Percentiles rank a stretch among this genome's conserved stretches.
Evolutionary conservation across 257 asterid genomes (phyloP).

Genomic region (Pogostemon cablin): DNA sequence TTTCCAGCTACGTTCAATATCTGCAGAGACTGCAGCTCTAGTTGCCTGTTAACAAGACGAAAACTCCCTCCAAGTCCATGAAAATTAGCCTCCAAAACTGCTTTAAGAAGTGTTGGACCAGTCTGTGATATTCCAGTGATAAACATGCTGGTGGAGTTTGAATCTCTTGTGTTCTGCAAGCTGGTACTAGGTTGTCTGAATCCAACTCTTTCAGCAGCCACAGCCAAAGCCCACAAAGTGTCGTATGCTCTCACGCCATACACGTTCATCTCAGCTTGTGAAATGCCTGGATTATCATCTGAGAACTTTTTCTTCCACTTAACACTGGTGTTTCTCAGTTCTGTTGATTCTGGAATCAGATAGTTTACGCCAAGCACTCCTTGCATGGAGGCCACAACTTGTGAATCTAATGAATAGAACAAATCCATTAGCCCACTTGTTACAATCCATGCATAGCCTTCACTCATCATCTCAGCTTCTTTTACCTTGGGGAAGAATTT

Average conservation of each 20-base stretch:
- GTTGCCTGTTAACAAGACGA: constrained; percentile 33
- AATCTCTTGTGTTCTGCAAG: constrained; percentile 12
- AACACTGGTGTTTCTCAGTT: constrained; percentile 20
- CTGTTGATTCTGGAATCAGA: constrained; percentile 29
- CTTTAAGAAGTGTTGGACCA: constrained; percentile 38
- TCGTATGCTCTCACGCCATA: constrained; percentile 56
- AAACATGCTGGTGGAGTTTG: constrained; percentile 28
- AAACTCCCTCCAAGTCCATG: constrained; percentile 50
- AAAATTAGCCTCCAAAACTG: constrained; percentile 34
- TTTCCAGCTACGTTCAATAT: constrained; percentile 41
- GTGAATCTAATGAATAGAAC: constrained; percentile 27
- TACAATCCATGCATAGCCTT: constrained; percentile 54
- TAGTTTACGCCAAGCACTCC: constrained; percentile 60
- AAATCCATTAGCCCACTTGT: constrained; percentile 39
- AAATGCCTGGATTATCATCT: constrained; percentile 14
- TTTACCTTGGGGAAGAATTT: constrained; percentile 37
- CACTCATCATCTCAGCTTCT: constrained; percentile 48
- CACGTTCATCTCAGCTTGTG: constrained; percentile 31
- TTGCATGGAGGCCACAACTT: constrained; percentile 43
- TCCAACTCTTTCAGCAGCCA: constrained; percentile 46
- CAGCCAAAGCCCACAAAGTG: constrained; percentile 23
- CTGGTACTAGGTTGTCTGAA: constrained; percentile 2
- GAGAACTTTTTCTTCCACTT: constrained; percentile 31
- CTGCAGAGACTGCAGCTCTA: constrained; percentile 38
- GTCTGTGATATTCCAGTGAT: constrained; percentile 28